These are phyloP conservation scores for Kokia cookei DNA, from an alignment of 441 rosid species.

Conservation along the genomic window DNA sequence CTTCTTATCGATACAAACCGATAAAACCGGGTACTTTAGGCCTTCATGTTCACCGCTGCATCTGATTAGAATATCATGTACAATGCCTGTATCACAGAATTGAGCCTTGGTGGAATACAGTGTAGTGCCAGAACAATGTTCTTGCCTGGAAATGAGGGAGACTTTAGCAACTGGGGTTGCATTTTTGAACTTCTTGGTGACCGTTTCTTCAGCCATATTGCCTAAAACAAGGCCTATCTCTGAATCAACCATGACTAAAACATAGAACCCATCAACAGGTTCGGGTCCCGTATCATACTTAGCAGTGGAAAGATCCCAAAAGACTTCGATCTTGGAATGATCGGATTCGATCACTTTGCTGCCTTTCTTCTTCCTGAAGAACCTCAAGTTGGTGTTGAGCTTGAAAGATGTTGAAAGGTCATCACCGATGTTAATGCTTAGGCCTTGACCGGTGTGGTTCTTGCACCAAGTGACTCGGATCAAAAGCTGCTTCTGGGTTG, in stretches of 20 bases:
- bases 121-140: constrained; percentile 67
- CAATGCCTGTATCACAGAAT: constrained; percentile 46
- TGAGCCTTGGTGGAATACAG: constrained; percentile 63
- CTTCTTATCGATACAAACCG: constrained; percentile 69
- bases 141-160: constrained; percentile 57
- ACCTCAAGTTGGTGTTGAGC: constrained; percentile 52
- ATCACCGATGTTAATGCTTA: constrained; percentile 43
- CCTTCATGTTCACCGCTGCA: constrained; percentile 64
- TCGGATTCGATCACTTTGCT: constrained; percentile 49
- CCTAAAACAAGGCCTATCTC: constrained; percentile 63
- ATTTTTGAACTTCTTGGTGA: constrained; percentile 32
- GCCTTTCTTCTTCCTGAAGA: constrained; percentile 75
- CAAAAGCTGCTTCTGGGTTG: constrained; percentile 33
- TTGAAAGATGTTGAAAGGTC: constrained; percentile 51
- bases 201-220: constrained; percentile 46
- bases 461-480: constrained; percentile 58
- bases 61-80: constrained; percentile 62
- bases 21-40: constrained; percentile 49
- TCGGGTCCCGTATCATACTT: constrained; percentile 37
- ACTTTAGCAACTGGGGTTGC: constrained; percentile 21
- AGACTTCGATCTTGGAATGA: constrained; percentile 49
- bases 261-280: constrained; percentile 66
- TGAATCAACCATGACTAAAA: constrained; percentile 58
- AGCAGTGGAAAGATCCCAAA: constrained; percentile 78
- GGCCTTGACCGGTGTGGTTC: constrained; percentile 42